Conservation (phyloP, 208 protist genomes). For the Novymonas esmeraldas region DNA sequence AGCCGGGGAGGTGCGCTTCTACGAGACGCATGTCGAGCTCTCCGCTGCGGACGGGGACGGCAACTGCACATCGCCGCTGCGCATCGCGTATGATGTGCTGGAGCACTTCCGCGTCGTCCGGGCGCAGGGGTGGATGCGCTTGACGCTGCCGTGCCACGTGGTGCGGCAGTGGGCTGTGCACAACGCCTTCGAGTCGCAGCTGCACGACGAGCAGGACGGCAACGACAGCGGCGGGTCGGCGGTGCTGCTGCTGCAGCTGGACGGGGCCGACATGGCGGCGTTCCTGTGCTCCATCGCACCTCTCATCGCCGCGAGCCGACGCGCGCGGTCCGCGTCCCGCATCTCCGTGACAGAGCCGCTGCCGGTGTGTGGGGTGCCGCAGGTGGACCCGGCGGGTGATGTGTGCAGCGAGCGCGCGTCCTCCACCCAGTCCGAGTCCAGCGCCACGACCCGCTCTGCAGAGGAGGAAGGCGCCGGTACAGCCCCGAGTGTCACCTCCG, state of each 20-base stretch:
- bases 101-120: conserved; percentile 79
- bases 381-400: conserved; percentile 27
- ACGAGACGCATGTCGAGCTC: conserved; percentile 63
- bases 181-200: conserved; percentile 66
- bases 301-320: conserved; percentile 54
- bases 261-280: conserved; percentile 44
- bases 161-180: conserved; percentile 61
- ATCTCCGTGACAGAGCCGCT: conserved; percentile 78
- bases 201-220: conserved; percentile 26
- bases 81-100: conserved; percentile 61
- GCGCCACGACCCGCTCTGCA: conserved; percentile 6
- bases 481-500: too few species aligned
- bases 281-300: conserved; percentile 70
- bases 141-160: conserved; percentile 46
- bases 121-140: conserved; percentile 65
- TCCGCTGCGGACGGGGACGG: conserved; percentile 47
- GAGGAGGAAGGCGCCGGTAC: too few species aligned
- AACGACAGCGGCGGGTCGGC: not conserved
- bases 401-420: not conserved
- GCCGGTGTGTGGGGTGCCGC: conserved; percentile 27
- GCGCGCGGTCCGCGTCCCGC: conserved; percentile 65
- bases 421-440: not conserved
- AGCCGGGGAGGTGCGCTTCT: conserved; percentile 70
- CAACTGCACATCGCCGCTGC: conserved; percentile 57
- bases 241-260: conserved; percentile 54